phyloP scores from a whole-genome alignment of 1,284 basidiomycete genomes.

The Trametes sp. region DNA sequence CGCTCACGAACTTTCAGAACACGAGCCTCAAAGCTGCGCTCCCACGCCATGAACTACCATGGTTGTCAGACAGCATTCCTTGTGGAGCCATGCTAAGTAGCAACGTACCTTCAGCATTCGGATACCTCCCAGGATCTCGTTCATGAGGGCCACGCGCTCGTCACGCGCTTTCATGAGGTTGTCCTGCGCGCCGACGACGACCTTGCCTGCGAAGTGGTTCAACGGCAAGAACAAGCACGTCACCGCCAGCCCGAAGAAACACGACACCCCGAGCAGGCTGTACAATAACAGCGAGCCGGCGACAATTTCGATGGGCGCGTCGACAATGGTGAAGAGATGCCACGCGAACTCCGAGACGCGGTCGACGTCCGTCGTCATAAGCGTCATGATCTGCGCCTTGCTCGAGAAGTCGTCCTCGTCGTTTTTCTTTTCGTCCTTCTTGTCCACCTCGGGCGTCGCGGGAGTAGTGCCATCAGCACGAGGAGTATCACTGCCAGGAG shows the following conservation, averaged over 20 bases:
- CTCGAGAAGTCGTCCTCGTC: conserved; percentile 83
- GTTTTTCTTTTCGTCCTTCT: conserved; percentile 44
- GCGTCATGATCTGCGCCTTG: conserved; percentile 90
- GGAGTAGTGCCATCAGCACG: conserved; percentile 23
- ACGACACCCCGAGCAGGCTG: conserved; percentile 81
- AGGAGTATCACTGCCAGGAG: conserved; percentile 38
- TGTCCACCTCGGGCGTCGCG: conserved; percentile 11
- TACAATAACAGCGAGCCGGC: conserved; percentile 87
- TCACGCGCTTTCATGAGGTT: conserved; percentile 93
- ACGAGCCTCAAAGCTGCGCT: conserved; percentile 85
- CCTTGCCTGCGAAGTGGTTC: conserved; percentile 87
- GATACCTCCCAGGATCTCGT: conserved; percentile 90
- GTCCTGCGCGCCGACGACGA: conserved; percentile 86
- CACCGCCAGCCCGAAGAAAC: conserved; percentile 83
- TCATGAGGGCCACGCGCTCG: conserved; percentile 91
- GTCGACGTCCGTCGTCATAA: conserved; percentile 92
- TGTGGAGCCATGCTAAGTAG: accelerated
- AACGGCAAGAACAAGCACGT: conserved; percentile 87
- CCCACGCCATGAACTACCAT: conserved; percentile 88
- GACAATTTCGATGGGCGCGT: conserved; percentile 87
- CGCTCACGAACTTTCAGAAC: conserved; percentile 79
- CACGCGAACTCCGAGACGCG: conserved; percentile 86
- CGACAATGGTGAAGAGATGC: conserved; percentile 78
- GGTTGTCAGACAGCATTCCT: background rate
- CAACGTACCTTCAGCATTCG: conserved; percentile 84